Base-by-base conservation (phyloP, 2,329 filamentous ascomycete genomes). In the Pseudogymnoascus sp. region DNA sequence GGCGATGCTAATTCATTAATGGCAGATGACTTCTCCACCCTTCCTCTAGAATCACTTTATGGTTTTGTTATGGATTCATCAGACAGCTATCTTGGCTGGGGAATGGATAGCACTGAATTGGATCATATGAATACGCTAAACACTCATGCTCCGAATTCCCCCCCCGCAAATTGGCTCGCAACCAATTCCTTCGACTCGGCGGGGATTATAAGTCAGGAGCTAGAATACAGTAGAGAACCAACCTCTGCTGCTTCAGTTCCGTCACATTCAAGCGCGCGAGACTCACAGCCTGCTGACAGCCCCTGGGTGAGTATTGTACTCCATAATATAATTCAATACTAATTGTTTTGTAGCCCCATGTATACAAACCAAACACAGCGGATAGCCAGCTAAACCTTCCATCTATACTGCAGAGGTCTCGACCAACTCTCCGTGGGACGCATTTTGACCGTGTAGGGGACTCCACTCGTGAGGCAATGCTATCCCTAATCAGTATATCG, bases 11-110 rank as follows among this genome's bases (percentile, higher is more conserved):
- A 63, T 57, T 41, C 18, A 19, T 33, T 35, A 57, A 48, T 34
- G 19, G 33, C 30, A 39, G 58, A 60, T 57, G 60, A 61, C 52
- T 61, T 63, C 57, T 57, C 60, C 6, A 39, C 10, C n/a, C 56
- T 63, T 45, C 33, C 61, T 23, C 34, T 61, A 5, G 59, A 58
- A 56, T 52, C 60, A 38, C 59, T 63, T 15, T 63, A 62, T 61
- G 61, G 58, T 30, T 61, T 63, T 55, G 28, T 52, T 34, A 63
- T 61, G 56, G 61, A 63, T 30, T 38, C 60, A 39, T 63, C 57
- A 26, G 61, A 63, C 15, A 62, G 61, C 19, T 63, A 59, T 41
- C 55, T 63, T 59, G 61, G 61, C 56, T 63, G 61, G 61, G 56
- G 59, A 48, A 61, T 63, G 28, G 61, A 58, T 45, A 60, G 45